Evolutionary conservation across 2,329 filamentous ascomycete species (phyloP), one percentile per base, ranked within the genome.

Genomic region (Arthrobotrys musiformis): DNA sequence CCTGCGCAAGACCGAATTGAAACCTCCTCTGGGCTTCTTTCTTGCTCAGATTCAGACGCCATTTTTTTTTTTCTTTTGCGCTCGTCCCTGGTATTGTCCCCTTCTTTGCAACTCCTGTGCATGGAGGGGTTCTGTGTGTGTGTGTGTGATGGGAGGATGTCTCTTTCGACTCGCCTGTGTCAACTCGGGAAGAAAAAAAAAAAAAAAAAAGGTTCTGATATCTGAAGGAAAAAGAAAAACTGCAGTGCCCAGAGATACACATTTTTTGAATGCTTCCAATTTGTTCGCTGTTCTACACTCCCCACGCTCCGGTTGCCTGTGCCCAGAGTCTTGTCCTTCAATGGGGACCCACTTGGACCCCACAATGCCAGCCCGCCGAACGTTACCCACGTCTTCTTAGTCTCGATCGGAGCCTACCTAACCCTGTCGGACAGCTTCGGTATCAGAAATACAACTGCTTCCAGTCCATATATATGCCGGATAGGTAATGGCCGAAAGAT

Each of bases 401-500:
- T 52, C 44, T 58, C 26, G 40, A 58, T 77, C 73, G 73, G 73
- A 77, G 73, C 66, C 72, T 76, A 60, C 64, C 72, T 69, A 69
- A 33, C 70, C 70, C 63, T 76, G 70, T 58, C 64, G 13, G 22
- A 61, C 42, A 68, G 64, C 63, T 56, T 42, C 44, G 40, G 15
- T 42, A 46, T 28, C 8, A 44, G 52, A 50, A 58, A 24, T 33
- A 13, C 40, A 68, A 48, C 66, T 77, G 73, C 66, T 70, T 64
- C 52, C 50, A 56, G 48, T 42, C 52, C 72, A 42, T 70, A 37
- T 44, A 77, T 50, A 70, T 77, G 66, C 73, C 73, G 60, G 66
- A 77, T 77, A 77, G 73, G 73, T 70, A 54, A 77, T 70, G 66
- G 66, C 73, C 73, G 73, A 76, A 58, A 60, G 42, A 35, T 40